Evolutionary conservation across 169 alveolate genomes (phyloP), one percentile per base, ranked within the genome.

Genomic region (Eimeria sp.): DNA sequence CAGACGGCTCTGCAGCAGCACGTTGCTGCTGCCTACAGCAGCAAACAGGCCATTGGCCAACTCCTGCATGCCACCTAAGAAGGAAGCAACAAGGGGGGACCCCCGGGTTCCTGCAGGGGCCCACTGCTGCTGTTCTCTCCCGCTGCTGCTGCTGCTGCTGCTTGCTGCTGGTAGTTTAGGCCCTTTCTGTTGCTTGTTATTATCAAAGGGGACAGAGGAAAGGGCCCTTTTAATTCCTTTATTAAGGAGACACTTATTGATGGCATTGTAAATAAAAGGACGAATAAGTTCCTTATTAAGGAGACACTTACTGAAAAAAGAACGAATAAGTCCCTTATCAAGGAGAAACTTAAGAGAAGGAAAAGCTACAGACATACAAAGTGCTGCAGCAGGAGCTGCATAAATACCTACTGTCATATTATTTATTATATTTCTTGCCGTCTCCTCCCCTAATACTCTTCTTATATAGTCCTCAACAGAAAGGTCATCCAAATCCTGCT

Each of bases 321-420:
- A 34, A 34, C 40, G 40, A 34, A 34, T 34, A 34, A 34, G 40
- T 1, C 95, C 95, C 58, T 67, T 82, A 25, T 91, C 82, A 5
- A 91, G 90, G 34, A 83, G 27, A 10, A 5, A 27, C 47, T 91
- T 47, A 10, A 83, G 89, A 6, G 90, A 73, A 5, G 80, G 80
- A 45, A 91, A 54, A 16, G 83, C 89, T 7, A 83, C 45, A 16
- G 70, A 3, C 95, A 91, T 91, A 51, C 90, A 91, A 54, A 91
- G 70, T 14, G 83, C 40, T 4, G 90, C 65, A 13, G 90, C 61
- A 61, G 61, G 82, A 16, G 70, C 80, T 1, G 95, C 95, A 43
- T 83, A 91, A 40, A 91, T 45, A 14, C 95, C 95, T 5, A 88
- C 57, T 27, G 80, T 87, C 67, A 91, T 57, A 4, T 82, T 76